phyloP scores from a whole-genome alignment of 352 stramenopile genomes.

The Plasmopara viticola region DNA sequence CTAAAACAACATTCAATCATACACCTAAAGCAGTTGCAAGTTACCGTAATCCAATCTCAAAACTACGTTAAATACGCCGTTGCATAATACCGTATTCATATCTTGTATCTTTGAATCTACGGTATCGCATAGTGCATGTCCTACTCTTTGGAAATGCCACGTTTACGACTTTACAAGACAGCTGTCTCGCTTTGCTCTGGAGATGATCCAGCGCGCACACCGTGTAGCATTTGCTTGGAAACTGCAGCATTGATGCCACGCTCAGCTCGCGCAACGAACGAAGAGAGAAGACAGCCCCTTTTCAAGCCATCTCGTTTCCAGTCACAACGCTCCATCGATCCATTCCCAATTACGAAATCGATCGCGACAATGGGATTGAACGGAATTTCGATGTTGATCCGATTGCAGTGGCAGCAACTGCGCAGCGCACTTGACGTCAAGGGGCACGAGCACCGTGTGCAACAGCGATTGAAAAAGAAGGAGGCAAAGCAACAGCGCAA shows the following conservation, averaged over 20 bases:
- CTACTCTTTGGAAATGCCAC: not conserved
- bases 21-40: too few relatives aligned
- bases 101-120: not conserved
- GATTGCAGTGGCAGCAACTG: conserved; percentile 31
- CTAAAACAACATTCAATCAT: too few relatives aligned
- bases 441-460: conserved; percentile 17
- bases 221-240: conserved; percentile 19
- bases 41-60: too few relatives aligned
- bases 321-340: too few relatives aligned
- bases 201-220: conserved; percentile 20
- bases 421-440: conserved; percentile 17
- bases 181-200: not conserved
- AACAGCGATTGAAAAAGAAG: conserved; percentile 27
- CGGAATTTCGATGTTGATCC: conserved; percentile 27
- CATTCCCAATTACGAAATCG: conserved; percentile 14
- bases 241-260: conserved; percentile 17
- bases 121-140: not conserved
- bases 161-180: not conserved
- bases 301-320: not conserved
- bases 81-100: not conserved
- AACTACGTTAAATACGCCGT: not conserved
- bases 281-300: conserved; percentile 6
- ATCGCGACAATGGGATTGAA: conserved; percentile 30
- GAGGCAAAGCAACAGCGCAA: conserved; percentile 32
- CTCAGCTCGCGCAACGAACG: conserved; percentile 6